A percentile compares a stretch with the other conserved stretches of the same genome.
Evolutionary conservation across 257 asterid species (phyloP).

Genomic region (Lavandula angustifolia): DNA sequence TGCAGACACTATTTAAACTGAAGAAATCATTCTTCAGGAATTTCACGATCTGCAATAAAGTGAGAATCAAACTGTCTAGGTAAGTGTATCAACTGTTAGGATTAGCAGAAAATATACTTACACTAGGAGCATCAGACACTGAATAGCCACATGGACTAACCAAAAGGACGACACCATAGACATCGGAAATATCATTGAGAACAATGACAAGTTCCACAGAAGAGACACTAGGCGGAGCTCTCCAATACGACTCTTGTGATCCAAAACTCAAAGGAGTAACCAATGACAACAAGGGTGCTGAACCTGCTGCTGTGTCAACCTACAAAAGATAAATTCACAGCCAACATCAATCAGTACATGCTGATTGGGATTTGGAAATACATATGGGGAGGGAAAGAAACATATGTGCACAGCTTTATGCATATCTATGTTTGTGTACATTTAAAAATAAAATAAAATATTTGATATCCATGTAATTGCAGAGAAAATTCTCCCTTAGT

Average conservation of each 20-base stretch:
- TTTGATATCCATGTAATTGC: conserved; percentile 23
- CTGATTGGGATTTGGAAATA: background rate
- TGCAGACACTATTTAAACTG: conserved; percentile 18
- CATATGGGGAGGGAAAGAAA: conserved; percentile 3
- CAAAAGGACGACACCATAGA: conserved; percentile 79
- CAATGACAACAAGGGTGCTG: conserved; percentile 81
- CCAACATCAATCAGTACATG: conserved; percentile 28
- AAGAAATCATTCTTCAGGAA: conserved; percentile 13
- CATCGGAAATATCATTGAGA: conserved; percentile 80
- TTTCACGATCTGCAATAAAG: conserved; percentile 20
- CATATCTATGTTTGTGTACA: background rate
- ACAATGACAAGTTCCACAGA: conserved; percentile 82
- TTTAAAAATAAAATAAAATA: background rate
- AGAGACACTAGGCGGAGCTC: conserved; percentile 75
- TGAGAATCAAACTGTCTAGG: conserved; percentile 15
- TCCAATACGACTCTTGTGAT: conserved; percentile 78
- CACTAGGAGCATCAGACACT: conserved; percentile 81
- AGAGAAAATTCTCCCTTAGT: background rate
- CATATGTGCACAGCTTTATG: background rate
- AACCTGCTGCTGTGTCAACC: conserved; percentile 90
- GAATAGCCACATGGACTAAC: conserved; percentile 97
- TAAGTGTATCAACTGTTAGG: conserved; percentile 25
- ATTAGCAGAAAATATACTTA: conserved; percentile 51
- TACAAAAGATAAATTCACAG: conserved; percentile 37
- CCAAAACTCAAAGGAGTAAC: conserved; percentile 74